Conservation (phyloP, 257 asterid species). For the Nicotiana sylvestris region DNA sequence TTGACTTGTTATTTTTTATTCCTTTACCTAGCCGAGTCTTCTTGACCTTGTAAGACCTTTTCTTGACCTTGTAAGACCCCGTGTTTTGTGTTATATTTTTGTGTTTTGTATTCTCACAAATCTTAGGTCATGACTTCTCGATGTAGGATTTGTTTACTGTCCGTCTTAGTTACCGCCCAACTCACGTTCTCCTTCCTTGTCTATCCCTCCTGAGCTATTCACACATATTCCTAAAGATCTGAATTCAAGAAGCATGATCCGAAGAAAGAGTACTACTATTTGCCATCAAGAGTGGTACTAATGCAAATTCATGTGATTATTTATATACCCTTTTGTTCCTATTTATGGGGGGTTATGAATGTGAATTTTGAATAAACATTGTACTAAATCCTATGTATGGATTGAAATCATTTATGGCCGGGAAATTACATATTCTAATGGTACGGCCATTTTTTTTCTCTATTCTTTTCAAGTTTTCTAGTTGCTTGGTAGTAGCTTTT, state of each 20-base stretch:
- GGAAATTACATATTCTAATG: too few species aligned
- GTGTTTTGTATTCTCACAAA: background rate
- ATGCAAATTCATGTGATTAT: background rate
- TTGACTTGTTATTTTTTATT: slow-evolving; percentile 59
- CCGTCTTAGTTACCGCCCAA: slow-evolving; percentile 31
- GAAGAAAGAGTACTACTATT: slow-evolving; percentile 3
- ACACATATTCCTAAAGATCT: background rate
- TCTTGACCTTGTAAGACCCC: slow-evolving; percentile 99
- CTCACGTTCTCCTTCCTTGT: slow-evolving; percentile 95
- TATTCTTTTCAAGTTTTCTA: background rate
- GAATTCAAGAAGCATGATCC: background rate
- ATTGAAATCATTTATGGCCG: too few species aligned
- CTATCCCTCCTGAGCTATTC: slow-evolving; percentile 98
- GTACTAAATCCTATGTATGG: background rate
- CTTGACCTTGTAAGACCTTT: slow-evolving; percentile 88
- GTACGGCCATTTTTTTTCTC: too few species aligned
- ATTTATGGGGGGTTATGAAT: background rate
- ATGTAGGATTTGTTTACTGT: slow-evolving; percentile 10
- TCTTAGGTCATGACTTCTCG: slow-evolving; percentile 16
- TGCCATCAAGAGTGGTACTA: background rate
- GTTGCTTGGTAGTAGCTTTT: background rate
- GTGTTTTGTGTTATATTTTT: background rate
- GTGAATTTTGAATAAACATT: background rate
- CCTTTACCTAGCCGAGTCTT: slow-evolving; percentile 20
- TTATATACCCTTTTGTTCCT: background rate